Base-by-base conservation (phyloP, 495 filamentous ascomycete genomes). In the Aspergillus hancockii region DNA sequence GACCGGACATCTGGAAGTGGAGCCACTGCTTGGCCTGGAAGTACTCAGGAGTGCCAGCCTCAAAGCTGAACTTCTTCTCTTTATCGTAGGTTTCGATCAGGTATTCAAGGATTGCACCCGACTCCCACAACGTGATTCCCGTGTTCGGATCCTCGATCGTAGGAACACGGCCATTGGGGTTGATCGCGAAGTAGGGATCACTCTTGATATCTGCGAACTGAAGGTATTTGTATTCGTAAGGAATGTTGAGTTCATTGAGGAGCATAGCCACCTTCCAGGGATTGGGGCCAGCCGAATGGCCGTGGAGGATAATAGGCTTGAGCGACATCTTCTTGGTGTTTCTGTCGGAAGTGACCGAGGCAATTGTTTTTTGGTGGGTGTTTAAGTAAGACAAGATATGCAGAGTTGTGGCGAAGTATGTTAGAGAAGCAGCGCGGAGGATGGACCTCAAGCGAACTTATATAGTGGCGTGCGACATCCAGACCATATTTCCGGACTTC, bases 71-170 rank as follows among this genome's bases (percentile, higher is more conserved):
- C 57, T 78, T 84, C 57, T 83, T 71, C 12, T 83, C 68, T 52
- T 71, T 83, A 72, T 91, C 88, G 73, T 92, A 92, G n/a, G 75
- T 81, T 19, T 89, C 86, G 45, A 90, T 65, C 18, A 92, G 74
- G 66, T 92, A 92, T 58, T 87, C 75, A 61, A 90, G 58, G 69
- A 90, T 90, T 16, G 90, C 89, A 54, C 88, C 89, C 6, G 84
- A 87, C 64, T 91, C 88, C 86, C 87, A 91, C 13, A 92, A 64
- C 0, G 75, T 85, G 60, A 88, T 71, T 57, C 74, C 80, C 0
- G 82, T 88, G 75, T 92, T 91, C 22, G 83, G 80, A 67, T 91
- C 89, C 49, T 88, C 69, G 55, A 91, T 84, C 47, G 79, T 73
- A 34, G 81, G 80, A 49, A 78, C 65, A 14, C 90, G 87, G 52